phyloP scores from a whole-genome alignment of 164 flowering plant species.

The Platanus orientalis region DNA sequence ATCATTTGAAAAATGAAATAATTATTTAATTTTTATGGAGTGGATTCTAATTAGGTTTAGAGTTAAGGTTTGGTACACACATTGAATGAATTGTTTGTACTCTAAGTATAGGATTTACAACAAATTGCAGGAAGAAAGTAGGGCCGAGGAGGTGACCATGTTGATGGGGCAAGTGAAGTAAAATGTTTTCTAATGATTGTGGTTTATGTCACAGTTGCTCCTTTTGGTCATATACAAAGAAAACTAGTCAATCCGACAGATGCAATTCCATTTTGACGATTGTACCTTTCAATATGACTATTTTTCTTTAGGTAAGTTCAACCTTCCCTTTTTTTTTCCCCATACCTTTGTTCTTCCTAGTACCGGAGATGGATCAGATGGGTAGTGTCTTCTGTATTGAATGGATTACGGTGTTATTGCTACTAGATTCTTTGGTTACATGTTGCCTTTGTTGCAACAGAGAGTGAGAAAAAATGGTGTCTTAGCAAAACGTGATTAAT shows the following conservation, averaged over 20 bases:
- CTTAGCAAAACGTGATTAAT: slow-evolving; percentile 64
- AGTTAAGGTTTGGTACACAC: not conserved
- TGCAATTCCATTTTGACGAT: slow-evolving; percentile 87
- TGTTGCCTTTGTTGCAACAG: slow-evolving; percentile 82
- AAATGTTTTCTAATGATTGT: slow-evolving; percentile 90
- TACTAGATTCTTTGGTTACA: slow-evolving; percentile 89
- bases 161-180: slow-evolving; percentile 94
- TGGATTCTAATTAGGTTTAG: not conserved
- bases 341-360: slow-evolving; percentile 1
- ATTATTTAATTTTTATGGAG: too few species aligned
- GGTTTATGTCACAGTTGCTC: slow-evolving; percentile 83
- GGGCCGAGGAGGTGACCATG: slow-evolving; percentile 73
- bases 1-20: not conserved
- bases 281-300: slow-evolving; percentile 86
- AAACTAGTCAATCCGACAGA: slow-evolving; percentile 83
- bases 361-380: not conserved
- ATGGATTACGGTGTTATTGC: slow-evolving; percentile 82
- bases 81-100: too few species aligned
- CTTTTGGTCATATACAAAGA: slow-evolving; percentile 91
- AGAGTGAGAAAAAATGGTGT: slow-evolving; percentile 63
- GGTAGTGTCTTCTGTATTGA: slow-evolving; percentile 16
- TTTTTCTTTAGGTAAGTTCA: slow-evolving; percentile 67
- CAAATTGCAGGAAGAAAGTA: slow-evolving; percentile 94
- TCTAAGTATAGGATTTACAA: slow-evolving; percentile 64
- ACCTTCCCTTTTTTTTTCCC: not conserved